Conservation (phyloP, 257 asterid species). For the Lycium ferocissimum region DNA sequence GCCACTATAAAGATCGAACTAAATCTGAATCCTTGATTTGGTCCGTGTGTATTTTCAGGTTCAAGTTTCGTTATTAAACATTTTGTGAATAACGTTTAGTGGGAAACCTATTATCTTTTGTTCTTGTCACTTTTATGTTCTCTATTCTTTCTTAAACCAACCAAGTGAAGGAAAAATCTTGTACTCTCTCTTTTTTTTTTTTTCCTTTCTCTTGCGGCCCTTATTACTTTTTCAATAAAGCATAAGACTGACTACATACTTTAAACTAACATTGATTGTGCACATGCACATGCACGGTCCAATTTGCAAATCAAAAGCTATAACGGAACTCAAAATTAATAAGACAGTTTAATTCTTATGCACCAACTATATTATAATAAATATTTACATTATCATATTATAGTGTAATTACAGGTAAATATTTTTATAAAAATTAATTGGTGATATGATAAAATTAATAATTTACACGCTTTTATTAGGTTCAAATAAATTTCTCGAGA, state of each 20-base stretch:
- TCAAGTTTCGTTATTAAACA: too few relatives aligned
- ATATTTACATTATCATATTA: too few relatives aligned
- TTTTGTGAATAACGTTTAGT: neutral
- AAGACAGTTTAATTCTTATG: too few relatives aligned
- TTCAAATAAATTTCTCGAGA: neutral
- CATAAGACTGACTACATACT: neutral
- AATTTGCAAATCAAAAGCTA: neutral
- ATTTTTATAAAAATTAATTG: too few relatives aligned
- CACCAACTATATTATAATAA: too few relatives aligned
- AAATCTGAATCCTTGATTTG: too few relatives aligned
- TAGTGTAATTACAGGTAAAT: too few relatives aligned
- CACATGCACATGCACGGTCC: neutral
- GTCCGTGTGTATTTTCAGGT: too few relatives aligned
- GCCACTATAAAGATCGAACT: too few relatives aligned
- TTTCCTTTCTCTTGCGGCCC: neutral
- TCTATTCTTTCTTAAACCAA: neutral
- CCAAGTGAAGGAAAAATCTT: neutral
- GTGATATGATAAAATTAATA: too few relatives aligned
- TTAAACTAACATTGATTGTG: neutral
- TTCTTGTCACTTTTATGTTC: neutral
- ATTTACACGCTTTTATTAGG: too few relatives aligned
- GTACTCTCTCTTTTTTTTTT: neutral
- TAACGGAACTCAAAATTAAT: neutral
- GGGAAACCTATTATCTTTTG: neutral
- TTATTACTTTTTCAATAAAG: neutral